Evolutionary conservation across 352 stramenopile species (phyloP), one percentile per base, ranked within the genome.

Genomic region (Phytophthora pseudosyringae): DNA sequence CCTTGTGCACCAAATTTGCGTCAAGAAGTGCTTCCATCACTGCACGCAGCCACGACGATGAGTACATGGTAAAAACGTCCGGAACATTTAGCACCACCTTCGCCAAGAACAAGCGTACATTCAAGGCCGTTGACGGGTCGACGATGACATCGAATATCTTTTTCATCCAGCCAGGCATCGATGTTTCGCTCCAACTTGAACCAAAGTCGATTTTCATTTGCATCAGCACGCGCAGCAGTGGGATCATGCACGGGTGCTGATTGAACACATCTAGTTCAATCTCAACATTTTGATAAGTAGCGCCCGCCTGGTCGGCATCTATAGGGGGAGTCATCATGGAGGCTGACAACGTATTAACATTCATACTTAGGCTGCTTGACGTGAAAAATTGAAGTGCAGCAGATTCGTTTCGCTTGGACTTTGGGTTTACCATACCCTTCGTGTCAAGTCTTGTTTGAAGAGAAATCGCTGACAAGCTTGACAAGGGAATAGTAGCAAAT

Each of bases 211-310:
- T 50, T 56, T 94, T 87, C 79, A 95, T 93, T 56, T 91, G 71
- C 29, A 91, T 62, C n/a, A 95, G 64, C 10, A 90, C 80, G 8
- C 85, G 75, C 35, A 94, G 18, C 12, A 95, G 47, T 5, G 83
- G 69, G 13, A 90, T 75, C 82, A 95, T 94, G 54, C 85, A 93
- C 15, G 79, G 74, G 52, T 94, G 83, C 16, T 86, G 68, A 61
- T 92, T 94, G 21, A 94, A 73, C 2, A 62, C 52, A 57, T 95
- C 88, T n/a, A 93, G 50, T 59, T 95, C 86, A 48, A 95, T 83
- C 29, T 80, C 69, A 48, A 86, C 50, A n/a, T 71, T 75, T 13
- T 80, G 59, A 21, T 71, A 75, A n/a, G 28, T 56, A 15, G 40
- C 47, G 38, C 61, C 41, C 1, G 73, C 59, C 1, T 73, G 61